Evolutionary conservation across 2,329 filamentous ascomycete species (phyloP).

Genomic region (Capronia epimyces): DNA sequence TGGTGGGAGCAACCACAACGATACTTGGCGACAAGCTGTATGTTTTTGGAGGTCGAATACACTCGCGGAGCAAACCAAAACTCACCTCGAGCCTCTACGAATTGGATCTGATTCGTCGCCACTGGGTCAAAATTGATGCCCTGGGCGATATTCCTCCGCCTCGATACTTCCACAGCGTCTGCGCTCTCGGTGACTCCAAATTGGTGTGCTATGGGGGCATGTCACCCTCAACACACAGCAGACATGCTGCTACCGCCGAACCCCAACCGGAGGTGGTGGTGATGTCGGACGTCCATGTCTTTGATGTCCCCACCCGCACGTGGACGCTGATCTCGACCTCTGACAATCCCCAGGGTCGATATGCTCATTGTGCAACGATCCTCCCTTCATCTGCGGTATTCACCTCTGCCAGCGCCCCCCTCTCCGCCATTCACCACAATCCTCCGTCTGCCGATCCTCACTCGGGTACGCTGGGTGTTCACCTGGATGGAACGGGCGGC

Average conservation of each 20-base stretch:
- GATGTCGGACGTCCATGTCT: slow-evolving; percentile 97
- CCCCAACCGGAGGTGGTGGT: slow-evolving; percentile 82
- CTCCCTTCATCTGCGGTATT: slow-evolving; percentile 83
- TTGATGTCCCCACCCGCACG: slow-evolving; percentile 71
- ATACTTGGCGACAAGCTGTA: slow-evolving; percentile 93
- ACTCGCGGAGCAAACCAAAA: slow-evolving; percentile 77
- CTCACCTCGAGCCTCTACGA: slow-evolving; percentile 90
- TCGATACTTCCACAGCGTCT: slow-evolving; percentile 96
- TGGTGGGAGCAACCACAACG: slow-evolving; percentile 93
- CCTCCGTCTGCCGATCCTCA: slow-evolving; percentile 76
- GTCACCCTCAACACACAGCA: slow-evolving; percentile 60
- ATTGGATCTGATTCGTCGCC: slow-evolving; percentile 79
- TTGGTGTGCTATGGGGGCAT: slow-evolving; percentile 97
- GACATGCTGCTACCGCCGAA: slow-evolving; percentile 39
- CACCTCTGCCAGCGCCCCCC: slow-evolving; percentile 72
- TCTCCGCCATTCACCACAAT: slow-evolving; percentile 86
- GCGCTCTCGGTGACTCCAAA: slow-evolving; percentile 86
- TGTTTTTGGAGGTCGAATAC: slow-evolving; percentile 84
- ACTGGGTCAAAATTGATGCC: slow-evolving; percentile 88
- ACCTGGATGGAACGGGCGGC: slow-evolving; percentile 82
- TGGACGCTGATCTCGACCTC: slow-evolving; percentile 76
- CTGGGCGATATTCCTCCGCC: slow-evolving; percentile 81
- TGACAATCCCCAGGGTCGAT: slow-evolving; percentile 84
- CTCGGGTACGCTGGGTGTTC: slow-evolving; percentile 79
- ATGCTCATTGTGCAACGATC: slow-evolving; percentile 93